Evolutionary conservation across 306 rosid genomes (phyloP).

Genomic region (Vachellia collinsii): DNA sequence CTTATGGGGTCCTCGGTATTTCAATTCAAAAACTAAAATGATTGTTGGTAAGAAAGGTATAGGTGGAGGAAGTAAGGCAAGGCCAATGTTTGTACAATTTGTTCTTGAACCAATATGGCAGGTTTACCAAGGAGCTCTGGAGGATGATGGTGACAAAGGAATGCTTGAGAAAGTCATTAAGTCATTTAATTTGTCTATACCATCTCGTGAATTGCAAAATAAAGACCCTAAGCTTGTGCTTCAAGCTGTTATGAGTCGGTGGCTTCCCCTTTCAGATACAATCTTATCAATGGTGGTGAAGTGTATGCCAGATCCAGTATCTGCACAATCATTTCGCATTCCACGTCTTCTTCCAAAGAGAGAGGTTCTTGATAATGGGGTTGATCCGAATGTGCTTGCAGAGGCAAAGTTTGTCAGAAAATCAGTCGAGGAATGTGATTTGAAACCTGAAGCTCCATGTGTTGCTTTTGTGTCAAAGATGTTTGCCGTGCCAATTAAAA

Average conservation of each 20-base stretch:
- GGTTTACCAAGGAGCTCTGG: conserved; percentile 68
- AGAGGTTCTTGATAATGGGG: conserved; percentile 41
- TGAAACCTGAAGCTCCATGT: conserved; percentile 71
- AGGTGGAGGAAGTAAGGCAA: conserved; percentile 53
- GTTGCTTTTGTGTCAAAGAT: conserved; percentile 88
- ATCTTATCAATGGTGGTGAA: conserved; percentile 72
- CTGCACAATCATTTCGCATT: conserved; percentile 67
- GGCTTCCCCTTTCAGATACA: conserved; percentile 81
- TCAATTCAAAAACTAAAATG: conserved; percentile 68
- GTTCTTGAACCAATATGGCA: conserved; percentile 88
- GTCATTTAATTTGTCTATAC: conserved; percentile 64
- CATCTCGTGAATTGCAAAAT: conserved; percentile 71
- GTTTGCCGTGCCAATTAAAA: conserved; percentile 83
- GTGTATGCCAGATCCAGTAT: conserved; percentile 71
- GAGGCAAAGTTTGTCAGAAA: conserved; percentile 61
- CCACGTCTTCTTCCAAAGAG: conserved; percentile 67
- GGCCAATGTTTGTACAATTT: conserved; percentile 90
- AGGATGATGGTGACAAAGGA: conserved; percentile 54
- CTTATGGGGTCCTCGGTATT: conserved; percentile 78
- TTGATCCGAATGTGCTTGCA: conserved; percentile 40
- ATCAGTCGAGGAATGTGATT: conserved; percentile 69
- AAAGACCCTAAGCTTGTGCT: conserved; percentile 77
- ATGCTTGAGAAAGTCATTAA: conserved; percentile 68
- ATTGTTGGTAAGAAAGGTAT: conserved; percentile 75
- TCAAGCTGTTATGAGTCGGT: conserved; percentile 80